Conservation (phyloP, 495 filamentous ascomycete genomes). For the Tetracladium setigerum region DNA sequence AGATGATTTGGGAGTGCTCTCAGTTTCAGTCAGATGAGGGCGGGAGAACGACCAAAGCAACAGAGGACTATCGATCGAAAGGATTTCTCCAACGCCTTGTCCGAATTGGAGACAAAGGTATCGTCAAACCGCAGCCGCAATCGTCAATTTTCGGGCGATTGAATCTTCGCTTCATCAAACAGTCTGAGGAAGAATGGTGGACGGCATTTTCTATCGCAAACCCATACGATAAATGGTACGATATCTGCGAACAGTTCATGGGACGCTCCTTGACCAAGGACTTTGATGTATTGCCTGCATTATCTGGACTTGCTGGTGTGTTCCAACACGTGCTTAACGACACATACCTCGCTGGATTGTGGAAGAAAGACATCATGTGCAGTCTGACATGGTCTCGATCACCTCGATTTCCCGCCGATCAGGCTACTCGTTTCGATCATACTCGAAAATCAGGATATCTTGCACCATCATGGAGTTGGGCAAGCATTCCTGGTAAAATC, state of each 20-base stretch:
- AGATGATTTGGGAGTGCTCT: slow-evolving; percentile 21
- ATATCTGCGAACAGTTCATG: slow-evolving; percentile 19
- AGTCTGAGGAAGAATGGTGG: slow-evolving; percentile 6
- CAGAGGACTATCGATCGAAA: slow-evolving; percentile 21
- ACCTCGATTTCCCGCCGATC: slow-evolving; percentile 7
- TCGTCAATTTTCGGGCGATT: slow-evolving; percentile 8
- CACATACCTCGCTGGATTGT: slow-evolving; percentile 20
- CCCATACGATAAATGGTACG: slow-evolving; percentile 20
- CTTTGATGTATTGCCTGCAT: slow-evolving; percentile 16
- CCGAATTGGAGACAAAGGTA: slow-evolving; percentile 1
- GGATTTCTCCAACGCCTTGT: slow-evolving; percentile 20
- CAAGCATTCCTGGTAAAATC: slow-evolving; percentile 15
- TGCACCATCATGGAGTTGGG: slow-evolving; percentile 26
- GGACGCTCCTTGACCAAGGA: slow-evolving; percentile 17
- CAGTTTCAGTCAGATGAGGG: slow-evolving; percentile 20
- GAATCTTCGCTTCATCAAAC: slow-evolving; percentile 7
- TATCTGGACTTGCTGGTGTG: slow-evolving; percentile 19
- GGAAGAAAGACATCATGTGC: slow-evolving; percentile 16
- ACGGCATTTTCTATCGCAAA: slow-evolving; percentile 5
- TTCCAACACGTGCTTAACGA: slow-evolving; percentile 20
- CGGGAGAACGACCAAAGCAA: slow-evolving; percentile 14
- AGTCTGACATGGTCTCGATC: slow-evolving; percentile 12
- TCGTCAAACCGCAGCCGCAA: slow-evolving; percentile 4
- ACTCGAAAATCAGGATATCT: slow-evolving; percentile 15
- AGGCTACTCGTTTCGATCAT: slow-evolving; percentile 9